Conservation (phyloP, 805 yeast genomes). For the Allodekkera sacchari region DNA sequence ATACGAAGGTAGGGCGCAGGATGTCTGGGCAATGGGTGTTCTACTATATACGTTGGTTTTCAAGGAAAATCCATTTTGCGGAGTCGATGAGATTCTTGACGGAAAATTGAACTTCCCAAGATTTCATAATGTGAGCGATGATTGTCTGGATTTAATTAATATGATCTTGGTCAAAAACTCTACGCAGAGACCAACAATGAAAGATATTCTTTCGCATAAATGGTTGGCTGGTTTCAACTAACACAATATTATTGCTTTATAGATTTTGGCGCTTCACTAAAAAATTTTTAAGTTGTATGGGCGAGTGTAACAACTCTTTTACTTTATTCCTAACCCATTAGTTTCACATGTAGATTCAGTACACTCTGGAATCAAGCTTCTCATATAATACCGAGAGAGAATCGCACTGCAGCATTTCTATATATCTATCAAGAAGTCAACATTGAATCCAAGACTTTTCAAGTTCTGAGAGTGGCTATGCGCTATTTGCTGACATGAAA, state of each 20-base stretch:
- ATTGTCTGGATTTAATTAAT: constrained; percentile 51
- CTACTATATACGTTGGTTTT: constrained; percentile 80
- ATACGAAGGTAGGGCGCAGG: constrained; percentile 91
- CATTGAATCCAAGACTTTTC: constrained; percentile 60
- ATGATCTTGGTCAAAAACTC: constrained; percentile 64
- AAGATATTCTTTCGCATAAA: constrained; percentile 56
- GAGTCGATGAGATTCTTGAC: constrained; percentile 91
- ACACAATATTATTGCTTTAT: too few species aligned
- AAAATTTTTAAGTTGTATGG: background rate
- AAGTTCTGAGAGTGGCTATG: constrained; percentile 53
- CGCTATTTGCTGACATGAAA: constrained; percentile 46
- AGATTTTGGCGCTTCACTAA: too few species aligned
- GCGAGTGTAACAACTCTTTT: background rate
- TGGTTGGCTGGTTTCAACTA: constrained; percentile 43
- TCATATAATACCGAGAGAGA: too few species aligned
- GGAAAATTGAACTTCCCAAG: constrained; percentile 71
- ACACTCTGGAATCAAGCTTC: too few species aligned
- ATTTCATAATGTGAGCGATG: constrained; percentile 44
- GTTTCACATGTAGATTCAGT: background rate
- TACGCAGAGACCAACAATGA: constrained; percentile 61
- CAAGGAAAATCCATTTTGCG: constrained; percentile 93
- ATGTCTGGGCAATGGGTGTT: constrained; percentile 95
- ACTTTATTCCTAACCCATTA: background rate
- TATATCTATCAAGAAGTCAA: constrained; percentile 50
- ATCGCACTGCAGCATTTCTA: too few species aligned